These are phyloP conservation scores for Pneumocystis sp. DNA, from an alignment of 1,139 yeast species.

Conservation along the genomic window DNA sequence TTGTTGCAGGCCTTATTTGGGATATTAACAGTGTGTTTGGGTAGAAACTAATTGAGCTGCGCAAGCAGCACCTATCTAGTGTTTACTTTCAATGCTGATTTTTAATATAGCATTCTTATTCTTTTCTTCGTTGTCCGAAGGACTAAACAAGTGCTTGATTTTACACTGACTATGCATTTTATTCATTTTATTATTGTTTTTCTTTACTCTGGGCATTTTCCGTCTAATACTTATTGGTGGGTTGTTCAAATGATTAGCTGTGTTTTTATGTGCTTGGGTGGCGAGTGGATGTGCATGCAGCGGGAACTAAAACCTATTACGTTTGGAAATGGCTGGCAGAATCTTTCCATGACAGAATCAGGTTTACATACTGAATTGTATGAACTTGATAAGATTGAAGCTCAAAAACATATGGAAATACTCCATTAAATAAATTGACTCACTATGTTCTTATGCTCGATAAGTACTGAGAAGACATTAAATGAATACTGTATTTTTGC, in stretches of 20 bases:
- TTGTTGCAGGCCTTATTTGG: neutral
- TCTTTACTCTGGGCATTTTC: slow-evolving; percentile 5
- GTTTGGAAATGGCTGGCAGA: slow-evolving; percentile 3
- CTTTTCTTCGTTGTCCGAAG: slow-evolving; percentile 5
- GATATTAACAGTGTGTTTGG: neutral
- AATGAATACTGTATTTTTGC: too few species aligned
- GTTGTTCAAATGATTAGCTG: slow-evolving; percentile 4
- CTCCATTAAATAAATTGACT: neutral
- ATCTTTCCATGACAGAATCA: neutral
- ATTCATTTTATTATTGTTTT: slow-evolving; percentile 4
- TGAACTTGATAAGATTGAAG: slow-evolving; percentile 3
- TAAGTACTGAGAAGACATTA: too few species aligned
- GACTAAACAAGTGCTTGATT: slow-evolving; percentile 10
- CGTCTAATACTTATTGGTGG: slow-evolving; percentile 8
- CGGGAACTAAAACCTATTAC: slow-evolving; percentile 6
- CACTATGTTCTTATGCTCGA: neutral
- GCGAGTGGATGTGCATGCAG: slow-evolving; percentile 10
- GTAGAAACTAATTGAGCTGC: neutral
- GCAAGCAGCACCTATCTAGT: neutral
- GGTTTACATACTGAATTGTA: neutral
- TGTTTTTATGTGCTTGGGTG: slow-evolving; percentile 8
- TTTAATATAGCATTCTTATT: slow-evolving; percentile 1
- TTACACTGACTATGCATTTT: slow-evolving; percentile 8
- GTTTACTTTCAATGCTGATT: neutral
- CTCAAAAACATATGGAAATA: slow-evolving; percentile 1